Base-by-base conservation (phyloP, 192 early-diverging fungal species). In the Obelidium mucronatum region DNA sequence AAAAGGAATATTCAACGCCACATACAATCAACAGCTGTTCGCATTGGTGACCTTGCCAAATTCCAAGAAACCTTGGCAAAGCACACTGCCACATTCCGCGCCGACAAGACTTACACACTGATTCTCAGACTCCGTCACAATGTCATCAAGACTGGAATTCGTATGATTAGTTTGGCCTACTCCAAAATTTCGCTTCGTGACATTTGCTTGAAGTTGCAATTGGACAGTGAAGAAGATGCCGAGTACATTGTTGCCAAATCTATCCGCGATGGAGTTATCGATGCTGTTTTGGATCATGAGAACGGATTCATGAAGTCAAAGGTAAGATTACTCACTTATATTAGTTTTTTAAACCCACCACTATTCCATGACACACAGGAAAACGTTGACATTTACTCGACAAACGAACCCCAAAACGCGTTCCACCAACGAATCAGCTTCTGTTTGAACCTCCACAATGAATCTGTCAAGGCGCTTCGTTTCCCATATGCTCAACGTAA, bases 201-300 rank as follows among this genome's bases (percentile, higher is more conserved):
- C 79, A 96, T 98, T 55, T 98, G 98, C 83, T 81, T 97, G 64
- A 97, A 97, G 85, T 87, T 99, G 61, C 95, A 97, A 73, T 79
- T 99, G 80, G 97, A 99, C 80, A 94, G 93, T 78, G 98, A 99
- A 80, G 96, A 98, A 78, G 97, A 98, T 77, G 98, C 97, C 34
- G 96, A 99, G 82, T 98, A 95, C 84, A 98, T 99, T 82, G 96
- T 99, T 1, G 94, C 95, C 30, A 99, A 99, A 86, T 94, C 98
- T 28, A 97, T 99, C 72, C 91, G 96, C 60, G 98, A 99, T 76
- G 98, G 97, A 62, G 97, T 99, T 22, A 97, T 99, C 83, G 96
- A 97, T 83, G 98, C 97, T n/a, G 91, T 90, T 0, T 89, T 98
- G 44, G 94, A 99, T 78, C 97, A 99, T 78, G 92, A 95, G 78